A percentile compares a stretch with the other conserved stretches of the same genome.
phyloP scores from a whole-genome alignment of 192 early-diverging fungal genomes.

The Coemansia sp. region DNA sequence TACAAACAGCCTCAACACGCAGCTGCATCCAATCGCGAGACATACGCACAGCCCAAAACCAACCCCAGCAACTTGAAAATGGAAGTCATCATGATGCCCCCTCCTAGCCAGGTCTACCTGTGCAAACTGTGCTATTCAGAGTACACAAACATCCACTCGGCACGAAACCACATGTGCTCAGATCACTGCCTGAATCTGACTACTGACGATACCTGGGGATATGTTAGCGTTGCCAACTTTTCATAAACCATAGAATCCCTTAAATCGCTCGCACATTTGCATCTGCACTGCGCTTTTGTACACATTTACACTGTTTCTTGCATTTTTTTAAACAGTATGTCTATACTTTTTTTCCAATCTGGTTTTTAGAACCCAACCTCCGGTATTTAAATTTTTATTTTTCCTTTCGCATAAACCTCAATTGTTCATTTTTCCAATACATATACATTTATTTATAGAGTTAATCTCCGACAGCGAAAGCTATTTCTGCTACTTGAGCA shows the following conservation, averaged over 20 bases:
- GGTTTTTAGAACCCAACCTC: neutral
- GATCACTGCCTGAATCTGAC: slow-evolving; percentile 34
- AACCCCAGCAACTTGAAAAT: slow-evolving; percentile 1
- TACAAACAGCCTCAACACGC: neutral
- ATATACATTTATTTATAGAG: neutral
- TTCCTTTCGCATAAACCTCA: neutral
- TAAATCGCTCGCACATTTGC: neutral
- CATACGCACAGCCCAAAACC: neutral
- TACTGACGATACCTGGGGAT: slow-evolving; percentile 46
- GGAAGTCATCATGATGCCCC: slow-evolving; percentile 33
- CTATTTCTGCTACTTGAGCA: too few species aligned
- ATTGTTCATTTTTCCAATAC: neutral
- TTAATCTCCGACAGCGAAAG: neutral
- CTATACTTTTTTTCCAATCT: neutral
- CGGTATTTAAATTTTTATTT: neutral
- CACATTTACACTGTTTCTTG: neutral
- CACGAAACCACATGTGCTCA: slow-evolving; percentile 47
- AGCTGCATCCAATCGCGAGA: neutral
- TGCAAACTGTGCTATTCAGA: slow-evolving; percentile 54
- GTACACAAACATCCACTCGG: slow-evolving; percentile 56
- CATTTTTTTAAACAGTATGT: neutral
- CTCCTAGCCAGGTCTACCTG: slow-evolving; percentile 50
- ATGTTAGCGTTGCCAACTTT: slow-evolving; percentile 32
- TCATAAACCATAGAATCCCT: neutral
- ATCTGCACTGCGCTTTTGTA: neutral